phyloP scores from a whole-genome alignment of 129 eudicot genomes.

The Escallonia herrerae region DNA sequence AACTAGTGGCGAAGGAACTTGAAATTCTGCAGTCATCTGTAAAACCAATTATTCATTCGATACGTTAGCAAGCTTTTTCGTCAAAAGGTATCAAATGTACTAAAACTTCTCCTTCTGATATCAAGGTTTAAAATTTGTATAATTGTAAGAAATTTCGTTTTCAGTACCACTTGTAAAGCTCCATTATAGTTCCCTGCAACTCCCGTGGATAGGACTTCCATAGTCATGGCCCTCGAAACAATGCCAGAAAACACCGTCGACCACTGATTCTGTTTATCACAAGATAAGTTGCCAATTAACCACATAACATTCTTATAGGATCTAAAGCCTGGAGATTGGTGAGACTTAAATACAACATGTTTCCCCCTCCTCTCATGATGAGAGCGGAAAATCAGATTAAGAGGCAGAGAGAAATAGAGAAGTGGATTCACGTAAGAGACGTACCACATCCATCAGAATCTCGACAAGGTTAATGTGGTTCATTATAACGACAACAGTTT shows the following conservation, averaged over 20 bases:
- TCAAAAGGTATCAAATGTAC: too few species aligned
- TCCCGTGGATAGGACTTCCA: constrained; percentile 68
- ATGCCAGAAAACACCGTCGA: constrained; percentile 49
- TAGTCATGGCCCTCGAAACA: constrained; percentile 52
- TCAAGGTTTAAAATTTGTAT: too few species aligned
- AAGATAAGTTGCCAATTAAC: background rate
- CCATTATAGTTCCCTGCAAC: constrained; percentile 40
- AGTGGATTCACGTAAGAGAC: background rate
- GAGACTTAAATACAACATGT: too few species aligned
- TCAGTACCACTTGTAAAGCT: constrained; percentile 37
- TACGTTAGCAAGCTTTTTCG: too few species aligned
- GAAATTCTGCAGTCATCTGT: constrained; percentile 47
- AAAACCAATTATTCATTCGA: background rate
- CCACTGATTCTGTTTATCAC: constrained; percentile 48
- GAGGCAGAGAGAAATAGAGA: too few species aligned
- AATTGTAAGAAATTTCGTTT: too few species aligned
- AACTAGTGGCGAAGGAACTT: constrained; percentile 42
- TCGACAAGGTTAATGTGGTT: constrained; percentile 49
- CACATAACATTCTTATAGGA: too few species aligned
- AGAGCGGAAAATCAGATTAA: background rate
- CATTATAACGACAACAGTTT: constrained; percentile 49
- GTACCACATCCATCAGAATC: constrained; percentile 61
- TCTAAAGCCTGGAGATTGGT: too few species aligned
- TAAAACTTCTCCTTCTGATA: too few species aligned
- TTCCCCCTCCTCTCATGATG: background rate